A percentile compares a stretch with the other conserved stretches of the same genome.
phyloP scores from a whole-genome alignment of 1,139 yeast species.

The Pichia sp. region DNA sequence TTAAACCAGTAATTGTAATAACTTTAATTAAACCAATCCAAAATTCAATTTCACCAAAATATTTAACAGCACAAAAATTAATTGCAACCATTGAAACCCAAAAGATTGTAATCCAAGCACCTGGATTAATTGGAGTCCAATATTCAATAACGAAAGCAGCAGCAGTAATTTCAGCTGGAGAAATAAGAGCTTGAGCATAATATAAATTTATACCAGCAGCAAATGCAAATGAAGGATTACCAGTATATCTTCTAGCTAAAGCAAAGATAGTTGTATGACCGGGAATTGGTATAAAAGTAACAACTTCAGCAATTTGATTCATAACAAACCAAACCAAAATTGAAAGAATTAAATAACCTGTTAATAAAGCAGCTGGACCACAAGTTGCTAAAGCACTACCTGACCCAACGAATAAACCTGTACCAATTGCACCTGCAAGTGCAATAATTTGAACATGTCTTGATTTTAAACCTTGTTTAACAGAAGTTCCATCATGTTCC shows the following conservation, averaged over 20 bases:
- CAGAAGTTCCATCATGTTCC: conserved; percentile 6
- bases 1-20: conserved; percentile 31
- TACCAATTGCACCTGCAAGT: conserved; percentile 79
- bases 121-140: conserved; percentile 40
- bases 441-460: conserved; percentile 65
- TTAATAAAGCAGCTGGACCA: conserved; percentile 48
- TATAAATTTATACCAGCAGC: conserved; percentile 44
- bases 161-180: conserved; percentile 47
- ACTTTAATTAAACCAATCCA: conserved; percentile 42
- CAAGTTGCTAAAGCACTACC: conserved; percentile 40
- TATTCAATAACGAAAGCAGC: conserved; percentile 46
- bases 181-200: conserved; percentile 43
- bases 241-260: conserved; percentile 18
- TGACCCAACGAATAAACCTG: conserved; percentile 53
- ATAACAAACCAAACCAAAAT: conserved; percentile 48
- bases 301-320: conserved; percentile 61
- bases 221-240: conserved; percentile 26
- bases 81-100: conserved; percentile 35
- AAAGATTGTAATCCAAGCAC: conserved; percentile 41
- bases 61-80: conserved; percentile 40
- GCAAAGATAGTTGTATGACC: conserved; percentile 33
- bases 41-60: conserved; percentile 47
- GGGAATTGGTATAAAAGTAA: conserved; percentile 47
- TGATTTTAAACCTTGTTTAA: conserved; percentile 22
- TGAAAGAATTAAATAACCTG: conserved; percentile 45